Conservation (phyloP, 2,329 filamentous ascomycete species). For the Cordyceps militaris region DNA sequence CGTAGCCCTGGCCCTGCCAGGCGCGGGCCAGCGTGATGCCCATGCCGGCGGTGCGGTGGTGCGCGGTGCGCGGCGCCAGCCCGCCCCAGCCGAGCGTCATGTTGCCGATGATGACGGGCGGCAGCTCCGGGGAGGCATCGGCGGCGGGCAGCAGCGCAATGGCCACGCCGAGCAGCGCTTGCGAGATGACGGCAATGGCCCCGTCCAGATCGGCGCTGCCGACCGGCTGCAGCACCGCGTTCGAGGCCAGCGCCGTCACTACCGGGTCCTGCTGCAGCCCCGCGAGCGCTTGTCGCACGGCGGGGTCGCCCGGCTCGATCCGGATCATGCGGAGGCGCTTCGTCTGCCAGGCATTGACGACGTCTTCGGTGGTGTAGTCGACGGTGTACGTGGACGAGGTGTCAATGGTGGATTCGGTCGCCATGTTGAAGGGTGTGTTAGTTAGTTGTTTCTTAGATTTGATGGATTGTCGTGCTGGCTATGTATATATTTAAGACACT, state of each 20-base stretch:
- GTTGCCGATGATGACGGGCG: slow-evolving; percentile 17
- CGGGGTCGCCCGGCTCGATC: neutral
- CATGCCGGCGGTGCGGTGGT: slow-evolving; percentile 22
- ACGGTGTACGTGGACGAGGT: neutral
- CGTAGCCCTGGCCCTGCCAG: slow-evolving; percentile 36
- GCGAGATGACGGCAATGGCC: slow-evolving; percentile 7
- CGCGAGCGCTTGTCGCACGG: neutral
- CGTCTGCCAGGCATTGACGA: slow-evolving; percentile 3
- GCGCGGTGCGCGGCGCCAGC: slow-evolving; percentile 11
- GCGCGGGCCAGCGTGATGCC: slow-evolving; percentile 28
- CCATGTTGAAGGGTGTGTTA: neutral
- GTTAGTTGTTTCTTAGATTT: neutral
- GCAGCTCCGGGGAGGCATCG: neutral
- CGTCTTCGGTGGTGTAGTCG: neutral
- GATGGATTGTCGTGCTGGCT: no score
- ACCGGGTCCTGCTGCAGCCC: slow-evolving; percentile 12
- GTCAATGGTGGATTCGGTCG: neutral
- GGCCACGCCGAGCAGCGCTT: slow-evolving; percentile 17
- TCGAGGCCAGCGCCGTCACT: slow-evolving; percentile 13
- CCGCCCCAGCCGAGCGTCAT: slow-evolving; percentile 18
- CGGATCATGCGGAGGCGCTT: slow-evolving; percentile 1
- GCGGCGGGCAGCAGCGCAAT: slow-evolving; percentile 15
- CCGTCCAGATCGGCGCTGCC: slow-evolving; percentile 13
- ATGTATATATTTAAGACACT: no score
- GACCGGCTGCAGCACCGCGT: slow-evolving; percentile 9